Percentiles rank a stretch among this genome's conserved stretches.
phyloP scores from a whole-genome alignment of 2,329 filamentous ascomycete genomes.

The Biscogniauxia sp. region DNA sequence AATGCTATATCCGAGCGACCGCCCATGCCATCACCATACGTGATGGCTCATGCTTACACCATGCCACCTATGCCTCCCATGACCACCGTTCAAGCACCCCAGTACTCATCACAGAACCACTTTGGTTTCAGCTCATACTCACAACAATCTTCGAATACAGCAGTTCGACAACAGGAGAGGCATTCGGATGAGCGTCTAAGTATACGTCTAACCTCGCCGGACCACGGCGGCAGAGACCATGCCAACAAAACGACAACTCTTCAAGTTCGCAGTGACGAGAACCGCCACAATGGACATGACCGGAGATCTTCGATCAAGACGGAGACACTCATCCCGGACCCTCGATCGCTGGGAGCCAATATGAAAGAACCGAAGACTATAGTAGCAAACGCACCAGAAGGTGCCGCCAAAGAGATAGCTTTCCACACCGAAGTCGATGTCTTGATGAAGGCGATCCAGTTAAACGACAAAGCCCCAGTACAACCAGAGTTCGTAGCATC shows the following conservation, averaged over 20 bases:
- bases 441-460: conserved; percentile 85
- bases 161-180: conserved; percentile 27
- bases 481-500: conserved; percentile 25
- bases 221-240: conserved; percentile 13
- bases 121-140: conserved; percentile 46
- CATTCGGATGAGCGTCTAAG: conserved; percentile 27
- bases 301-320: conserved; percentile 36
- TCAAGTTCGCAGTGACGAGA: background rate
- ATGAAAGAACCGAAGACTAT: conserved; percentile 38
- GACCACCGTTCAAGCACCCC: conserved; percentile 29
- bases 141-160: conserved; percentile 22
- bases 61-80: conserved; percentile 26
- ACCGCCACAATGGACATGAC: conserved; percentile 17
- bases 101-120: conserved; percentile 42
- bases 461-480: conserved; percentile 45
- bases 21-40: conserved; percentile 46
- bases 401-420: conserved; percentile 50
- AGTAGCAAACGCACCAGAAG: conserved; percentile 44
- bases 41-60: conserved; percentile 44
- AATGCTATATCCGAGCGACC: conserved; percentile 41
- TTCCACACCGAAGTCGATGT: conserved; percentile 84
- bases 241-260: background rate
- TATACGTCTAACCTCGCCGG: conserved; percentile 27
- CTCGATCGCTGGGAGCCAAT: conserved; percentile 10
- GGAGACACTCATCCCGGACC: conserved; percentile 27